A percentile compares a stretch with the other conserved stretches of the same genome.
phyloP scores from a whole-genome alignment of 768 basidiomycete species.

The Pisolithus albus region DNA sequence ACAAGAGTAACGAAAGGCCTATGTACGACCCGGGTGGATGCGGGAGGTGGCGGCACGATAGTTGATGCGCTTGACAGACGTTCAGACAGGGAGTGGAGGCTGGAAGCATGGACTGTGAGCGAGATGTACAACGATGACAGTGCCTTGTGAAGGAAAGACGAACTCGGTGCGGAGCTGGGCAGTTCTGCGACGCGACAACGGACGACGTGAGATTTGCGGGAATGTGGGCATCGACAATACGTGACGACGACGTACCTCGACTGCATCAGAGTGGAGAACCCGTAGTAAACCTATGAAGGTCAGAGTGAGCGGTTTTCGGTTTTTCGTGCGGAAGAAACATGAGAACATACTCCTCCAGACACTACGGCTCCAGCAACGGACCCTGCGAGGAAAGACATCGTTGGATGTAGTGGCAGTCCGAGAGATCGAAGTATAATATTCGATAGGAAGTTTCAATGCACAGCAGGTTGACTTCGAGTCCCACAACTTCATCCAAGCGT shows the following conservation, averaged over 20 bases:
- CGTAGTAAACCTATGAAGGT: conserved; percentile 53
- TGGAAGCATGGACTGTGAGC: conserved; percentile 15
- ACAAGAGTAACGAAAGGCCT: conserved; percentile 42
- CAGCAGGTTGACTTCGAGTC: too few relatives aligned
- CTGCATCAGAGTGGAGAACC: conserved; percentile 59
- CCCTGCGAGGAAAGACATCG: conserved; percentile 56
- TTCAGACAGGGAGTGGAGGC: conserved; percentile 43
- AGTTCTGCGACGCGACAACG: conserved; percentile 34
- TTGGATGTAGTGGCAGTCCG: background rate
- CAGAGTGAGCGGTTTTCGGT: background rate
- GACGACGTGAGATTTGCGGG: conserved; percentile 3
- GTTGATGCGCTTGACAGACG: conserved; percentile 47
- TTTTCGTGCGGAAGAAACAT: background rate
- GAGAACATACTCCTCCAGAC: conserved; percentile 50
- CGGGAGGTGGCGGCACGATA: conserved; percentile 42
- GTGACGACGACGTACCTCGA: conserved; percentile 36
- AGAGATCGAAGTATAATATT: background rate
- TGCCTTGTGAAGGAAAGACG: conserved; percentile 14
- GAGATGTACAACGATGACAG: background rate
- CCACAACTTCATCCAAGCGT: too few relatives aligned
- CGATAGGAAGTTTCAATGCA: too few relatives aligned
- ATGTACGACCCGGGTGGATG: conserved; percentile 45
- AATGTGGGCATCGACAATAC: background rate
- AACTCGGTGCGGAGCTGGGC: conserved; percentile 52
- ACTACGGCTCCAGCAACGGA: conserved; percentile 66